Conservation (phyloP, 169 alveolate species). For the Eimeria maxima region DNA sequence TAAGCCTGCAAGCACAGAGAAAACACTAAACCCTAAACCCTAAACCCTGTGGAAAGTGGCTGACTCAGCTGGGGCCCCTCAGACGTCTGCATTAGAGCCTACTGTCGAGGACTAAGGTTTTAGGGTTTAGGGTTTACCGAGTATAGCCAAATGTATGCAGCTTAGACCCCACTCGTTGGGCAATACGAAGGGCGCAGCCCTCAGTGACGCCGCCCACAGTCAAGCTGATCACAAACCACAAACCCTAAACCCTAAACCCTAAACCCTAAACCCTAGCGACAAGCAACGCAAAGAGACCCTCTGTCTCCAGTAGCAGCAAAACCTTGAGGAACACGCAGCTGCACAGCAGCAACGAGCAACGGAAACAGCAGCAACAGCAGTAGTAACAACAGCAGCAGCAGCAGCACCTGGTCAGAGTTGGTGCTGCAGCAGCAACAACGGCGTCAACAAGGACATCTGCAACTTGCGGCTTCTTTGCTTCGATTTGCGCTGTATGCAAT, state of each 20-base stretch:
- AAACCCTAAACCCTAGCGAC: conserved; percentile 7
- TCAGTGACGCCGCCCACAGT: conserved; percentile 59
- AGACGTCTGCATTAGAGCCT: not conserved
- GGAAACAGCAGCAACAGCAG: conserved; percentile 16
- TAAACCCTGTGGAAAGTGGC: too few relatives aligned
- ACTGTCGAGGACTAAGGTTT: not conserved
- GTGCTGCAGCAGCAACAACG: conserved; percentile 29
- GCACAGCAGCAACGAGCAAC: conserved; percentile 7
- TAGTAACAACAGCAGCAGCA: conserved; percentile 34
- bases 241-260: conserved; percentile 57
- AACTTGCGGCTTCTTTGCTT: not conserved
- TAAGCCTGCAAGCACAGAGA: not conserved
- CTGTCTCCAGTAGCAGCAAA: not conserved
- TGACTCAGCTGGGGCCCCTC: too few relatives aligned
- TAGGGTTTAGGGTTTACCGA: conserved; percentile 45
- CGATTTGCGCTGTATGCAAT: not conserved
- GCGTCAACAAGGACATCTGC: conserved; percentile 40
- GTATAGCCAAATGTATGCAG: conserved; percentile 54
- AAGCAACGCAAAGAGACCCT: too few relatives aligned
- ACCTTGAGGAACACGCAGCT: too few relatives aligned
- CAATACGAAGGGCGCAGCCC: conserved; percentile 15
- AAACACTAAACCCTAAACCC: conserved; percentile 50
- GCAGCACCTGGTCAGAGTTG: conserved; percentile 41
- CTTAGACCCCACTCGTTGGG: conserved; percentile 30
- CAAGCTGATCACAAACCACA: conserved; percentile 1